Base-by-base conservation (phyloP, 352 stramenopile genomes). In the Blastocystis sp. region DNA sequence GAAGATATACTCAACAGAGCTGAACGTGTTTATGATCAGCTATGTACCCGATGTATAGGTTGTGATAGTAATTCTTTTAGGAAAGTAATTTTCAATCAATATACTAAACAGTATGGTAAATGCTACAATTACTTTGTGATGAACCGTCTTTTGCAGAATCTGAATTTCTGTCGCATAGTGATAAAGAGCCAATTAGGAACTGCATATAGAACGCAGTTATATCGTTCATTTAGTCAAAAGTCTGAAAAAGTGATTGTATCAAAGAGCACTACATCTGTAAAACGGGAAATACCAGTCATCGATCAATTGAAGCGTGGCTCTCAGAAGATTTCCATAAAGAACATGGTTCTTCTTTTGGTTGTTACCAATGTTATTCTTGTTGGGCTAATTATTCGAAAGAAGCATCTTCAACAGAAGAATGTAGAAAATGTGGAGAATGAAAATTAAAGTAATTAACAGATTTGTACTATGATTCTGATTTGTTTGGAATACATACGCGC, bases 321-420 rank as follows among this genome's bases (percentile, higher is more conserved):
- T 13, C 73, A 85, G 73, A 85, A 85, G 26, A 85, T 85, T 37
- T 85, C 73, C 20, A 68, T 85, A 0, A 85, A 85, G 73, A 85
- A 30, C 73, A 85, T 85, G 73, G 13, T 85, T 41, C 45, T 54
- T 41, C 30, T 85, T 5, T 55, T 85, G 9, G 3, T 85, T 65
- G 73, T 30, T 34, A 85, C 73, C 11, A 85, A 85, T 30, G 73
- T 85, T 30, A 43, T 85, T 66, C 41, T 85, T 3, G 73, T 43
- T 64, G 73, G 73, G 18, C 45, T 85, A 26, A 24, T 85, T 4
- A 16, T 24, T 20, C n/a, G 45, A n/a, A 66, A 65, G 30, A 85
- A 66, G 54, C 54, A 62, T 47, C 41, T 30, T 50, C 39, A 76
- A 55, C 39, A 54, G 11, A 56, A 68, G 18, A 47, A 24, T 39